Evolutionary conservation across 352 stramenopile genomes (phyloP), one percentile per base, ranked within the genome.

Genomic region (Pythium dissotocum): DNA sequence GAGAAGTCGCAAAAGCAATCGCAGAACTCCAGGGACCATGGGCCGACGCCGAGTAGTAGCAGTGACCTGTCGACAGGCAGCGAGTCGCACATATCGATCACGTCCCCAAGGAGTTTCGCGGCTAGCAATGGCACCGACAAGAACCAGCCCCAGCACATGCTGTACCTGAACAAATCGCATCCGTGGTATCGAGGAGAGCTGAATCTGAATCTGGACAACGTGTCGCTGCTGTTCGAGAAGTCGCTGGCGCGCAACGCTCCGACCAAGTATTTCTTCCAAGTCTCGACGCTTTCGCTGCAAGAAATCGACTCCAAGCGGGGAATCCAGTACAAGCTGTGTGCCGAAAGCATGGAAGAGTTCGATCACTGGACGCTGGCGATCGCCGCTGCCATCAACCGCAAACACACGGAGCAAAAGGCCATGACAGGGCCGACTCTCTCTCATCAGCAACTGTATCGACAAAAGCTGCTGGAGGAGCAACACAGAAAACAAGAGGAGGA

Each of bases 251-350:
- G 83, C 32, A 92, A 90, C 54, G 85, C 87, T 2, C 87, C 87
- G 32, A 93, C 87, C 21, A 79, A 77, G n/a, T 93, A 82, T 63
- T 93, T 93, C 58, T 95, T 95, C 52, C 87, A 95, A 67, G 85
- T 93, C 0, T 93, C 87, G 16, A 93, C 82, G 26, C 64, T 93
- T 0, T 82, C 81, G 16, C 69, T 95, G 18, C 80, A 88, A 14
- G 82, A 93, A 33, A 89, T 91, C 36, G 87, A 93, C 30, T 91
- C 83, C 8, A 93, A 93, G 52, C 82, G 85, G n/a, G 85, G 87
- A 0, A 72, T 91, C 3, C 83, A 95, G 67, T 93, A 91, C 75
- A 95, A 95, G 80, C 69, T 93, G 4, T 95, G 85, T 48, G 87
- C 87, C 0, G 83, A 93, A 26, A 88, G 78, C 5, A 82, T 93